Percentiles rank a stretch among this genome's conserved stretches.
Evolutionary conservation across 208 protist species (phyloP).

Genomic region (Acanthamoeba castellanii): DNA sequence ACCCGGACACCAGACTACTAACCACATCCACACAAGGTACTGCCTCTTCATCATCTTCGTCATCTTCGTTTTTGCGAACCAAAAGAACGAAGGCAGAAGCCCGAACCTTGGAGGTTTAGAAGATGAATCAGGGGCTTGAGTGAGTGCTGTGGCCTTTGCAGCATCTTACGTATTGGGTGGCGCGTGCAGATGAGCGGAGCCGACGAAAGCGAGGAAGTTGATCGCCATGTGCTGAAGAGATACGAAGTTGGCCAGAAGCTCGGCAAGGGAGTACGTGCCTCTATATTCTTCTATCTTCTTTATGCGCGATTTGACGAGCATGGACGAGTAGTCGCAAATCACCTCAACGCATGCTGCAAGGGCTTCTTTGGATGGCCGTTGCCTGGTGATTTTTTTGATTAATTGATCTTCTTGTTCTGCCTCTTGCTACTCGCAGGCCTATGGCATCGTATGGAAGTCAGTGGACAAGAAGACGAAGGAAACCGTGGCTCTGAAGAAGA

Average conservation of each 20-base stretch:
- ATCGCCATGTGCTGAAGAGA: conserved; percentile 94
- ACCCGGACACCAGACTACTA: no score
- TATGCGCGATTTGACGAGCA: background rate
- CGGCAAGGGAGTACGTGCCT: conserved; percentile 90
- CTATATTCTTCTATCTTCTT: background rate
- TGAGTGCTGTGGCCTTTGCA: no score
- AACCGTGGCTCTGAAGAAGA: conserved; percentile 96
- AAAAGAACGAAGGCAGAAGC: no score
- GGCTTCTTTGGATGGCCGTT: background rate
- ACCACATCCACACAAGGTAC: no score
- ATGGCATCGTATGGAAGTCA: conserved; percentile 96
- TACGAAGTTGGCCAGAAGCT: conserved; percentile 96
- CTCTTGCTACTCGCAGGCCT: conserved; percentile 85
- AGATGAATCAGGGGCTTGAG: no score
- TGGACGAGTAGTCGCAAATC: background rate
- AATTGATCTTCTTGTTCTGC: background rate
- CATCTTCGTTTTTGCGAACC: no score
- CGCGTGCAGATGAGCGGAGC: conserved; percentile 40
- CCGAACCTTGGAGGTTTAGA: no score
- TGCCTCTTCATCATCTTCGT: no score
- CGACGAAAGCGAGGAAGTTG: conserved; percentile 90
- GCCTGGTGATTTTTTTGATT: conserved; percentile 10
- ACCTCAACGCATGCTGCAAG: background rate
- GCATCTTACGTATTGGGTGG: no score
- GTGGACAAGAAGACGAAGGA: conserved; percentile 94